Evolutionary conservation across 345 rosid genomes (phyloP), one percentile per base, ranked within the genome.

Genomic region (Salix caprea): DNA sequence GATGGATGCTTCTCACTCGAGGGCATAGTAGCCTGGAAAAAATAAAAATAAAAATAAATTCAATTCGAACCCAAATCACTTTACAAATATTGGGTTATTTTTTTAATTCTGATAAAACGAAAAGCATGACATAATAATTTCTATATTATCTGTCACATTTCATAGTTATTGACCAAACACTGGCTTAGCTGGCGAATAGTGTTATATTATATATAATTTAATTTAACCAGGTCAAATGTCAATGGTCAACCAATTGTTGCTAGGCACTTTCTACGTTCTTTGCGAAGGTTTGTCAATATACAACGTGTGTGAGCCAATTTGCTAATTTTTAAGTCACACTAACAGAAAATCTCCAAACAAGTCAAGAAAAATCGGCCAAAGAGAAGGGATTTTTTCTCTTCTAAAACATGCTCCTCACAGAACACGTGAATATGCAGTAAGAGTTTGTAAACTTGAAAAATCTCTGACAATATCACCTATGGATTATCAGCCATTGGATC

Each of bases 11-110:
- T 61, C 64, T 75, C 78, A 66, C 80, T 83, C 8, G 86, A 83
- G 8, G 86, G 88, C 85, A 86, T 76, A 2, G 88, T 86, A 9
- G 83, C 88, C 88, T 86, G 70, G 68, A 60, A 52, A 13, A 42
- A 68, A 34, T 34, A 34, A 23, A 23, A 61, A 40, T 2, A 56
- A 16, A 40, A 10, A 58, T 13, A 40, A 11, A 58, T 14, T 65
- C 39, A 65, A 15, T 5, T 30, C 0, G 12, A 2, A 23, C 64
- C 15, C 64, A 58, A n/a, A 9, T n/a, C 28, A 58, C 28, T 23
- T 4, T 23, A 58, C 15, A n/a, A 58, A 58, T n/a, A n/a, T 23
- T n/a, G 64, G 64, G 6, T 10, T 58, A 58, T 23, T 23, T n/a
- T 40, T 58, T 12, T 58, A 9, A 58, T 58, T 24, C 64, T 23